phyloP scores from a whole-genome alignment of 2,329 filamentous ascomycete genomes.

The Blastomyces silverae region DNA sequence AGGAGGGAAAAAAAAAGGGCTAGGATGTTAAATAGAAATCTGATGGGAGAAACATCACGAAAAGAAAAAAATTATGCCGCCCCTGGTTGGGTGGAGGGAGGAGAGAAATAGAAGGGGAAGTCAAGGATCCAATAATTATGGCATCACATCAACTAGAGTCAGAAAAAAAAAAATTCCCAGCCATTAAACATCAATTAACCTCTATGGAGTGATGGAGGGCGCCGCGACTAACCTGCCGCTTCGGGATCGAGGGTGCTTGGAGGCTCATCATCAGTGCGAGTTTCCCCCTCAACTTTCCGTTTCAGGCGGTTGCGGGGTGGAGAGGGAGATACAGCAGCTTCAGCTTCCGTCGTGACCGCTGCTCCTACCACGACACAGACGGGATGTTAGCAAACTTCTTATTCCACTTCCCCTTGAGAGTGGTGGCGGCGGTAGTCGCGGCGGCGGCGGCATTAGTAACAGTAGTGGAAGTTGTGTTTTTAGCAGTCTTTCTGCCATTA shows the following conservation, averaged over 20 bases:
- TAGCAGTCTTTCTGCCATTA: not conserved
- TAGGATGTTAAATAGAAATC: not conserved
- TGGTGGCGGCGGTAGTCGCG: not conserved
- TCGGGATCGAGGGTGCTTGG: not conserved
- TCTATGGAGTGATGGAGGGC: not conserved
- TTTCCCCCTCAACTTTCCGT: conserved; percentile 28
- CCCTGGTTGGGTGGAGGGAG: not conserved
- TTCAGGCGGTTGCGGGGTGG: conserved; percentile 31
- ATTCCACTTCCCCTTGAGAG: conserved; percentile 9
- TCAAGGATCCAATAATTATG: not conserved
- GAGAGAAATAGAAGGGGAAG: not conserved
- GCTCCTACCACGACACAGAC: conserved; percentile 29
- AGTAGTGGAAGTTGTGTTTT: not conserved
- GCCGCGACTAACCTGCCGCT: not conserved
- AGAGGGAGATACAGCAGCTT: conserved; percentile 14
- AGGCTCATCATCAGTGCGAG: not conserved
- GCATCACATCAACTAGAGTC: not conserved
- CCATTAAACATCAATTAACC: not conserved
- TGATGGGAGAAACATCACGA: not conserved
- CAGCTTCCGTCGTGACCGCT: conserved; percentile 17
- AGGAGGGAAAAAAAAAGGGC: no score
- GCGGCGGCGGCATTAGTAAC: not conserved
- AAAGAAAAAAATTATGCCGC: not conserved
- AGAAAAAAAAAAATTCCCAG: not conserved
- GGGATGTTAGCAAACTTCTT: conserved; percentile 24